Base-by-base conservation (phyloP, 1,284 basidiomycete genomes). In the Marasmius sp. region DNA sequence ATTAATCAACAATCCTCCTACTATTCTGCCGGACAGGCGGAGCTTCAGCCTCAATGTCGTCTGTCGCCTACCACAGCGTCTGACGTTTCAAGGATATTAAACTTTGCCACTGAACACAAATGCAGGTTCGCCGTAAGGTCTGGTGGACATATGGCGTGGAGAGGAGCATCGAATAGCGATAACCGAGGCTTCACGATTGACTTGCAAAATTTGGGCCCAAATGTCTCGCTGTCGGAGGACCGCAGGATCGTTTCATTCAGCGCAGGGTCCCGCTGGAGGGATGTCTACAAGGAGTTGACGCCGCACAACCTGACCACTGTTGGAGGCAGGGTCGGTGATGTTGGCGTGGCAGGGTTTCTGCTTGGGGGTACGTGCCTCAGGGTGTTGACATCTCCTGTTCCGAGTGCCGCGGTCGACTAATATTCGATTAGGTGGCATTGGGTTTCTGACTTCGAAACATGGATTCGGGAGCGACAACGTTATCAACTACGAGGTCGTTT, bases 331-430 rank as follows among this genome's bases (percentile, higher is more conserved):
- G 70, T 70, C 5, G 64, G 71, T 7, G 72, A 74, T 39, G 75
- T 77, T 34, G 77, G 77, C 18, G 73, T 77, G 18, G 69, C 69
- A 11, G 76, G 75, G 7, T 73, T 74, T 52, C 69, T 71, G 2
- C 68, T 76, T 2, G 74, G 75, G 50, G 77, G 75, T 67, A 63
- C 52, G 63, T 54, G 12, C 34, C 18, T n/a, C n/a, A n/a, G 36
- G 27, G 16, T 41, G 6, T 37, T 52, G 8, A 38, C 18, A 33
- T 11, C 8, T 11, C 20, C 43, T n/a, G 18, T 14, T 27, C 27
- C 20, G 39, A 33, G 3, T 12, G 16, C 12, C 41, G 53, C 12
- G 18, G 52, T 20, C n/a, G 4, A 47, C 22, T 4, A 11, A 27
- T 33, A n/a, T 22, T 12, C 50, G 9, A 14, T 8, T 48, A 69